Evolutionary conservation across 768 basidiomycete genomes (phyloP), one percentile per base, ranked within the genome.

Genomic region (Termitomyces heimii): DNA sequence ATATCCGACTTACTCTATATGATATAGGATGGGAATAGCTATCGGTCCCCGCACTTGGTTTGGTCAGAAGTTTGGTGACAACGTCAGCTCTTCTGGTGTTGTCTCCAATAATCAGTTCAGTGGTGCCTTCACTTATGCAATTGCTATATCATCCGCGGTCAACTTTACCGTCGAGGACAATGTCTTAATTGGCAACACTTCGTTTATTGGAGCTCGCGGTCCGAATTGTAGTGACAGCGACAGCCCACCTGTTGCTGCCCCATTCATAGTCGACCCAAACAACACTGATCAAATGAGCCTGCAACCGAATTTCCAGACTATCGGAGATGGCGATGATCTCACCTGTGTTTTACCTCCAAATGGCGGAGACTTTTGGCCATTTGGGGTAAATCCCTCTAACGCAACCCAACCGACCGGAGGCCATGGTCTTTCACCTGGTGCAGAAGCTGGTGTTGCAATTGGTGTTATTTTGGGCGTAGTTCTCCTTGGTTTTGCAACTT

Each of bases 1-100:
- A 20, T 50, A 24, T 48, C 24, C 31, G 26, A 26, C 22, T 44
- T 43, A 54, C 55, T 28, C 13, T 40, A 24, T 26, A n/a, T 7
- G 14, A n/a, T 50, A 47, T 60, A 90, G 89, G 68, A 84, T 92
- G 64, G 89, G 85, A n/a, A 85, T 92, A 48, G 89, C 88, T 29
- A 79, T 91, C 16, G 89, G 90, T 9, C 87, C 90, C 9, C 81
- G 81, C 12, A 83, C 82, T 16, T 92, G 89, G 89, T 90, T 89
- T 57, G 85, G 83, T 3, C 70, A 79, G 60, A 65, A 69, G 52
- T 87, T 75, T 60, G 75, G 76, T 24, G 63, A 64, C 56, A 80
- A 79, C 55, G 83, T 85, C 58, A 76, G 81, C 63, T 80, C 75
- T 66, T 73, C 67, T 37, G 88, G 79, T 6, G 72, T 74, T 5